Evolutionary conservation across 2,329 filamentous ascomycete genomes (phyloP), one percentile per base, ranked within the genome.

Genomic region (Paramyrothecium sp.): DNA sequence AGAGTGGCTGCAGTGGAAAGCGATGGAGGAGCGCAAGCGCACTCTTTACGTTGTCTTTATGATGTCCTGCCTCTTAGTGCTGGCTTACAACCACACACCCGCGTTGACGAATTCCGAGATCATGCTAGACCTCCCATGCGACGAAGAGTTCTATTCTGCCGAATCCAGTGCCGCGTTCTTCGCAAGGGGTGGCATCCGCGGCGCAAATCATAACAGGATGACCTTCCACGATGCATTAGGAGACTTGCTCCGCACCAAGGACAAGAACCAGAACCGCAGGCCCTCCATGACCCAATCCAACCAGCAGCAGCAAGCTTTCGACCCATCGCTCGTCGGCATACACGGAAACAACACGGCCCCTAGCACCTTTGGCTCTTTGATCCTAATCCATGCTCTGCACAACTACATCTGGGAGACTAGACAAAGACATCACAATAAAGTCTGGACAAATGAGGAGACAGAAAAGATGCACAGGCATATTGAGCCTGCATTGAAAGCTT

Each of bases 371-470:
- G 95, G 94, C 10, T 97, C 92, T 70, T 80, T 97, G 30, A 84
- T 97, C 7, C 77, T 99, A 61, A 97, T 98, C 70, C 94, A 97
- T 69, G 93, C 95, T 3, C 80, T 98, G 22, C 95, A 98, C 75
- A 97, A 97, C 65, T 97, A 97, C 73, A 97, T 98, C 49, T 98
- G 95, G 95, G 94, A 98, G 74, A 97, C 93, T 0, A 84, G 94
- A 22, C 93, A 97, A 73, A 83, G 92, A 54, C 93, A 97, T 65
- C 89, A 93, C 65, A 92, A 90, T 65, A 89, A 92, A 60, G 81
- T 92, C 52, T 97, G 94, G 94, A 96, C 92, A 2, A 86, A 89
- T 34, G 89, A 94, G 62, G 94, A 98, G 73, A 96, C 92, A 0
- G 93, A 98, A 64, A 92, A 92, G 62, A 96, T 98, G 92, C 93